Evolutionary conservation across 371 early-diverging fungal species (phyloP), one percentile per base, ranked within the genome.

Genomic region (Phascolomyces articulosus): DNA sequence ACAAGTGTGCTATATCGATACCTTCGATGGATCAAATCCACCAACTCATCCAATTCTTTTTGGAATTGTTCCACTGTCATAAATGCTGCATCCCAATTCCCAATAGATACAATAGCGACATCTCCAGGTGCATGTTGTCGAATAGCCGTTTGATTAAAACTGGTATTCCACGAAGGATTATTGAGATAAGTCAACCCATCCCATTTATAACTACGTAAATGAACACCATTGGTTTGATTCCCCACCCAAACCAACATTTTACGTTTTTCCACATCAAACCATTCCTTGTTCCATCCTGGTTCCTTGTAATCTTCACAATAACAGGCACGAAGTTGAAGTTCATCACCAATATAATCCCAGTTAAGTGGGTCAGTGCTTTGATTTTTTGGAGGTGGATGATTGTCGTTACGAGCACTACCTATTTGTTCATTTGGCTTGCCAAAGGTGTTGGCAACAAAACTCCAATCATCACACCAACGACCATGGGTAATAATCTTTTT

Each of bases 61-160:
- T 70, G 40, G 59, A 73, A 84, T 13, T 75, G 68, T 7, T 56
- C 62, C 9, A 78, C 59, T 6, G 71, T 60, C 60, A 71, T 63
- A 61, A 75, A 85, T 6, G 86, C 83, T 0, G 80, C 68, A 56
- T 85, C 86, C 86, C 86, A 85, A 55, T 84, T 84, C 4, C 77
- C 81, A 8, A 85, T 70, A 6, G 83, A 80, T 18, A 85, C 66
- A 2, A 85, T 65, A 1, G 73, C 71, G 0, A 81, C 29, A 24
- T 57, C 57, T 8, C 55, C 21, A 65, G 65, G 2, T 55, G 62
- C 15, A 71, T 15, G 62, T 68, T 18, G 58, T 53, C n/a, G n/a
- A n/a, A n/a, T n/a, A n/a, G n/a, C n/a, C n/a, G n/a, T n/a, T n/a
- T n/a, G n/a, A n/a, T n/a, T n/a, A n/a, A n/a, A n/a, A n/a, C n/a